Base-by-base conservation (phyloP, 306 rosid species). In the Fragaria ananassa region DNA sequence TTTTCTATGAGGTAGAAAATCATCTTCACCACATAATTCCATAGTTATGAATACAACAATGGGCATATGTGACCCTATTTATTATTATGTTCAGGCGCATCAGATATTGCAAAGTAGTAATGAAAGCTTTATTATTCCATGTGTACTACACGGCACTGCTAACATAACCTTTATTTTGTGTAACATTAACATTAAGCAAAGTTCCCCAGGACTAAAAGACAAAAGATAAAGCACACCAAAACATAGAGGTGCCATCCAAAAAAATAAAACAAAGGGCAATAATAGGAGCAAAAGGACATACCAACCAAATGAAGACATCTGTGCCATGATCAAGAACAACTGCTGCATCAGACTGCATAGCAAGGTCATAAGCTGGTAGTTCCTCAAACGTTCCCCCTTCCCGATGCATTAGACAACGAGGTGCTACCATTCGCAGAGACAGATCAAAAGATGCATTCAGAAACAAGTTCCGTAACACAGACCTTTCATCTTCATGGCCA, bases 401-500 rank as follows among this genome's bases (percentile, higher is more conserved):
- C 83, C 97, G 88, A 81, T 93, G 98, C 98, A 93, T 91, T 74
- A 93, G 82, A 87, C 97, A 91, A 17, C 98, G 96, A 71, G 98
- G 98, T 8, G 97, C 97, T 66, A 93, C 88, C 97, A 93, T 93
- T 17, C 98, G 92, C 77, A 93, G 92, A 27, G 98, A 89, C 56
- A 93, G 93, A 60, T 93, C 97, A 83, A 88, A 93, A 44, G 97
- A 93, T 19, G 97, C 96, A 80, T 93, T 91, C 85, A 93, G 78
- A 87, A 93, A 93, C 86, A 93, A 82, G 83, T 87, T 87, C 71
- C 98, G 84, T 74, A 93, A 78, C 74, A 93, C 93, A 29, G 97
- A 88, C 81, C 98, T 93, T 85, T 93, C 98, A 81, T 93, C 98
- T 87, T 93, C 98, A 79, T 93, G 98, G 74, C 97, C 97, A 79